Evolutionary conservation across 78 protist genomes (phyloP).

Genomic region (Paratrimastix pyriformis): DNA sequence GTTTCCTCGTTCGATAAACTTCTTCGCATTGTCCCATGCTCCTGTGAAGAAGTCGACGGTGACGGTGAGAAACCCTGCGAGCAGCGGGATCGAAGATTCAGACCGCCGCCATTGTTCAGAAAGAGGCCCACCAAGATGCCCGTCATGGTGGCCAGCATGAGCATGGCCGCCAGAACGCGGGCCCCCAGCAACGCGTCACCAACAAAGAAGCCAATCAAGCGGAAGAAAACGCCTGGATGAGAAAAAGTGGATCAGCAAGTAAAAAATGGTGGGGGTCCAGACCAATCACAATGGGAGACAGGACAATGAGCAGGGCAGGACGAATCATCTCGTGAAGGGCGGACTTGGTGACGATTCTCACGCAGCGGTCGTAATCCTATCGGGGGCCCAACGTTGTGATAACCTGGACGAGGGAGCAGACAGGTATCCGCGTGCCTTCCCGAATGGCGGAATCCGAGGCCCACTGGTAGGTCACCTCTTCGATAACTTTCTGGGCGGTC

Average conservation of each 20-base stretch:
- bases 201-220: constrained; percentile 10
- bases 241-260: too few relatives aligned
- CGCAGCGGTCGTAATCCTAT: constrained; percentile 48
- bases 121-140: constrained; percentile 50
- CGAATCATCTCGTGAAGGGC: constrained; percentile 44
- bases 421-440: constrained; percentile 25
- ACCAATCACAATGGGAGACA: constrained; percentile 37
- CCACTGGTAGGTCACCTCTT: constrained; percentile 50
- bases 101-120: constrained; percentile 47
- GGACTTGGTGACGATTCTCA: constrained; percentile 44
- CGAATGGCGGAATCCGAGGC: constrained; percentile 33
- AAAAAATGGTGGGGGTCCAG: too few relatives aligned
- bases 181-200: constrained; percentile 25
- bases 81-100: neutral
- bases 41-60: constrained; percentile 28
- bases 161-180: constrained; percentile 1
- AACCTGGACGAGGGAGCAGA: too few relatives aligned
- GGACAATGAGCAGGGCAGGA: constrained; percentile 45
- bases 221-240: too few relatives aligned
- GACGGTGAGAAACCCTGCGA: neutral
- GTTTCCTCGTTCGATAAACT: constrained; percentile 41
- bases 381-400: neutral
- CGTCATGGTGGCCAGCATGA: constrained; percentile 28
- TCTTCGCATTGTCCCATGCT: constrained; percentile 82
- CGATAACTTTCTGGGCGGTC: constrained; percentile 54